A percentile compares a stretch with the other conserved stretches of the same genome.
Conservation (phyloP, 345 rosid species). For the Trapa bicornis region DNA sequence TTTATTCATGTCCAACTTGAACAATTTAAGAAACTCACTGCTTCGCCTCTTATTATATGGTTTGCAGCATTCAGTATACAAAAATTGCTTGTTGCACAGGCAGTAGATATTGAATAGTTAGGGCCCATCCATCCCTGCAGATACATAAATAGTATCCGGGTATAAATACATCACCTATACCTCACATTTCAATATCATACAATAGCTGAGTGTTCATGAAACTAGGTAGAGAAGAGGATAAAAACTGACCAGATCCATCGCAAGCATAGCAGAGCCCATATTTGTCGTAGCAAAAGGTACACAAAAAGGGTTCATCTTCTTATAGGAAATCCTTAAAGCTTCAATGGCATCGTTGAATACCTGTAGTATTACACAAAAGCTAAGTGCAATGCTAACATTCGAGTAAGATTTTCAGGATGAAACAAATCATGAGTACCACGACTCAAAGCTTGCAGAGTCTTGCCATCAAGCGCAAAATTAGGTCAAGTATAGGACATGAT, state of each 20-base stretch:
- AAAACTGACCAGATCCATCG: conserved; percentile 37
- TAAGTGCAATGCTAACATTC: background rate
- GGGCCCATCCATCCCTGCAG: conserved; percentile 68
- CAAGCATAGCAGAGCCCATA: conserved; percentile 49
- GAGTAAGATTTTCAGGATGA: background rate
- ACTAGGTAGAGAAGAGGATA: background rate
- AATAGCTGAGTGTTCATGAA: background rate
- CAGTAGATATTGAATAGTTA: conserved; percentile 46
- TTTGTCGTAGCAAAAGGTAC: conserved; percentile 44
- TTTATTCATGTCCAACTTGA: background rate
- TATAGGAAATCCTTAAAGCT: conserved; percentile 34
- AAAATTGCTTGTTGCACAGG: conserved; percentile 52
- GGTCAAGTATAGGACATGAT: background rate
- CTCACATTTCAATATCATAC: background rate
- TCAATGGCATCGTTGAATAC: conserved; percentile 33
- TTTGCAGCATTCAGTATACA: conserved; percentile 52
- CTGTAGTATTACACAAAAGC: conserved; percentile 14
- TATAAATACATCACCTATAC: background rate
- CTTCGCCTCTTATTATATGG: conserved; percentile 46
- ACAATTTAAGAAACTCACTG: conserved; percentile 23
- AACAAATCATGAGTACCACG: background rate
- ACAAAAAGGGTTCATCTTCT: conserved; percentile 43
- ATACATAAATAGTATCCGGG: background rate
- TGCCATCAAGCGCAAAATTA: background rate
- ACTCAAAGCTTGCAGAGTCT: background rate